Conservation (phyloP, 1,284 basidiomycete species). For the Naganishia cerealis region DNA sequence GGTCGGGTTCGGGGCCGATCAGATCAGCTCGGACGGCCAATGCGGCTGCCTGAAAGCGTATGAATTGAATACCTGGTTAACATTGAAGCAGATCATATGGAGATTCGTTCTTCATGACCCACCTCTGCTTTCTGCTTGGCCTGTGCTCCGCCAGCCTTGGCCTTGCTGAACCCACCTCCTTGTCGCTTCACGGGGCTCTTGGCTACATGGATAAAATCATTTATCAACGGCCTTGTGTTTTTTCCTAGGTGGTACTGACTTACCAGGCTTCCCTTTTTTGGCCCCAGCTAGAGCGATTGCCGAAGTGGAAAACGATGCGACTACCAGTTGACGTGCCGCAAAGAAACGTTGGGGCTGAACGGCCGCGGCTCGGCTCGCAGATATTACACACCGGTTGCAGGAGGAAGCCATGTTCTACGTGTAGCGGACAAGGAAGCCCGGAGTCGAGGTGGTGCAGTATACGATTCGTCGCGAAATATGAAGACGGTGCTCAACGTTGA, state of each 20-base stretch:
- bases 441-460: background rate
- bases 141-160: conserved; percentile 20
- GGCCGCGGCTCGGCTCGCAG: conserved; percentile 3
- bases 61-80: background rate
- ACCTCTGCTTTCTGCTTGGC: conserved; percentile 34
- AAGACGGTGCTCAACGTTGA: conserved; percentile 10
- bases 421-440: too few species aligned
- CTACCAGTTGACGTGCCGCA: background rate
- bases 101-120: background rate
- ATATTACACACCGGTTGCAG: conserved; percentile 27
- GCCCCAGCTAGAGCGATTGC: conserved; percentile 29
- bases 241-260: background rate
- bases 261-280: conserved; percentile 31
- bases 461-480: background rate
- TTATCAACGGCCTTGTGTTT: background rate
- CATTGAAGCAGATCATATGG: background rate
- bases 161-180: conserved; percentile 32
- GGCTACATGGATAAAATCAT: conserved; percentile 19
- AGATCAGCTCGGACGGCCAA: conserved; percentile 26
- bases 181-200: conserved; percentile 32
- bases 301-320: conserved; percentile 27
- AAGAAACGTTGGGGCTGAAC: conserved; percentile 3
- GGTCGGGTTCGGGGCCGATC: conserved; percentile 24
- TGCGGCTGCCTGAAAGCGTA: conserved; percentile 14
- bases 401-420: conserved; percentile 25